Conservation (phyloP, 1,139 yeast genomes). For the Lodderomyces orthopsilosis region DNA sequence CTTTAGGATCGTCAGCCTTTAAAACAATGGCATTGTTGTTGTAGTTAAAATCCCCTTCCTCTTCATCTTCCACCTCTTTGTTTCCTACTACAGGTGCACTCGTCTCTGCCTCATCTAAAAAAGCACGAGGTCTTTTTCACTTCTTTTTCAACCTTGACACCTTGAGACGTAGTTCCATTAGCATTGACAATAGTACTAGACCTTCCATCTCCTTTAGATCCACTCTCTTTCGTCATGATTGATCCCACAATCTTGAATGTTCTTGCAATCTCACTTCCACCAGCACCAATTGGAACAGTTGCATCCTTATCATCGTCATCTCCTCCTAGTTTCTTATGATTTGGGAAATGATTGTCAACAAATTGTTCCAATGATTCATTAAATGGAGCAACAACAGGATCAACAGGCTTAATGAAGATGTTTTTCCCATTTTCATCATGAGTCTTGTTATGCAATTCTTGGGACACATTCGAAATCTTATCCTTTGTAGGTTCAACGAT, state of each 20-base stretch:
- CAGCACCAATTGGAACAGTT: background rate
- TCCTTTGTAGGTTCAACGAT: slow-evolving; percentile 37
- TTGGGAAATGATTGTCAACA: slow-evolving; percentile 40
- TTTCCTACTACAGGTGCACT: background rate
- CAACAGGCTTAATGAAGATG: slow-evolving; percentile 50
- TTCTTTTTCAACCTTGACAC: background rate
- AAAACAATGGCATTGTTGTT: background rate
- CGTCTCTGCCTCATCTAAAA: background rate
- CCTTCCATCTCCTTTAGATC: too few species aligned
- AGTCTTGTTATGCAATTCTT: slow-evolving; percentile 11
- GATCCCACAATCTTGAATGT: slow-evolving; percentile 42
- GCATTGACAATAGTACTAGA: background rate
- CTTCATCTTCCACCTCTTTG: background rate
- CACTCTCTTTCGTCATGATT: slow-evolving; percentile 22
- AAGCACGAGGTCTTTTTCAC: slow-evolving; percentile 1
- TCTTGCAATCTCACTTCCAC: slow-evolving; percentile 49
- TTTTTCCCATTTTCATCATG: slow-evolving; percentile 59
- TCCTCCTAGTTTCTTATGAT: slow-evolving; percentile 34
- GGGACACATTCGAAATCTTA: slow-evolving; percentile 35
- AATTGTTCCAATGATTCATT: slow-evolving; percentile 51
- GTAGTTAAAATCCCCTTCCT: background rate
- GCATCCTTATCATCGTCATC: slow-evolving; percentile 30
- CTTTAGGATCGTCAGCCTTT: background rate
- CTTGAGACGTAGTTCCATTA: background rate
- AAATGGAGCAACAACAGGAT: slow-evolving; percentile 60